A percentile compares a stretch with the other conserved stretches of the same genome.
Evolutionary conservation across 1,139 yeast genomes (phyloP).

Genomic region (Kodamaea sp.): DNA sequence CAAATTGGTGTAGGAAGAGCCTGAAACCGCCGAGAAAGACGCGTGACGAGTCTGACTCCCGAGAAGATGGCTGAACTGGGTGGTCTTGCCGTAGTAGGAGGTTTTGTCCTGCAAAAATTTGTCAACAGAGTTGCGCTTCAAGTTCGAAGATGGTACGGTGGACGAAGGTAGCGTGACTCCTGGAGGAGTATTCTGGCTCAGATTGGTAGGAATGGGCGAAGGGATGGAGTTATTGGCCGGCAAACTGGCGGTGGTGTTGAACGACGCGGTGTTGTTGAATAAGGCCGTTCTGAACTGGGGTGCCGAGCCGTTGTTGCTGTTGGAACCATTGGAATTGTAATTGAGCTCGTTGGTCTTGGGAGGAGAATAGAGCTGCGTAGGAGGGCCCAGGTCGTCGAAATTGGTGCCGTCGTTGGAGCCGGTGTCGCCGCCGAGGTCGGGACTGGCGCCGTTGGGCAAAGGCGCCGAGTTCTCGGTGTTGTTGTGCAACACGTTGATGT

Average conservation of each 20-base stretch:
- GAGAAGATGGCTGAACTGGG: conserved; percentile 11
- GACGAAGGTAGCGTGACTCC: conserved; percentile 7
- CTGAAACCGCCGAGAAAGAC: conserved; percentile 80
- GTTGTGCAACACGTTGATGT: conserved; percentile 45
- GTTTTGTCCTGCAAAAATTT: conserved; percentile 6
- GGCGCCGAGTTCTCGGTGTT: conserved; percentile 49
- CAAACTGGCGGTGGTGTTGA: conserved; percentile 9
- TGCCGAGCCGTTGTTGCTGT: conserved; percentile 5
- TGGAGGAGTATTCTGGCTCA: conserved; percentile 27
- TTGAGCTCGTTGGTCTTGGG: conserved; percentile 16
- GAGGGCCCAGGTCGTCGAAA: conserved; percentile 3
- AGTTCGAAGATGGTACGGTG: conserved; percentile 7
- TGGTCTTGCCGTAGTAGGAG: conserved; percentile 5
- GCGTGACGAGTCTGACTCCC: conserved; percentile 51
- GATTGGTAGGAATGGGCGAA: conserved; percentile 26
- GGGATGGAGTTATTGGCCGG: conserved; percentile 18
- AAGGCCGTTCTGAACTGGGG: conserved; percentile 27
- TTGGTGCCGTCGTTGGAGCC: neutral
- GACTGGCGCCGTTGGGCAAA: conserved; percentile 26
- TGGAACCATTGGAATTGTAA: neutral
- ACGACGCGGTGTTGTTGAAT: conserved; percentile 12
- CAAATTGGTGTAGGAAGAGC: conserved; percentile 63
- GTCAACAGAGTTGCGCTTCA: conserved; percentile 2
- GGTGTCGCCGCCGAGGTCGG: conserved; percentile 7
- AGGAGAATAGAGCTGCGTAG: conserved; percentile 19